Conservation (phyloP, 345 rosid genomes). For the Camelina neglecta region DNA sequence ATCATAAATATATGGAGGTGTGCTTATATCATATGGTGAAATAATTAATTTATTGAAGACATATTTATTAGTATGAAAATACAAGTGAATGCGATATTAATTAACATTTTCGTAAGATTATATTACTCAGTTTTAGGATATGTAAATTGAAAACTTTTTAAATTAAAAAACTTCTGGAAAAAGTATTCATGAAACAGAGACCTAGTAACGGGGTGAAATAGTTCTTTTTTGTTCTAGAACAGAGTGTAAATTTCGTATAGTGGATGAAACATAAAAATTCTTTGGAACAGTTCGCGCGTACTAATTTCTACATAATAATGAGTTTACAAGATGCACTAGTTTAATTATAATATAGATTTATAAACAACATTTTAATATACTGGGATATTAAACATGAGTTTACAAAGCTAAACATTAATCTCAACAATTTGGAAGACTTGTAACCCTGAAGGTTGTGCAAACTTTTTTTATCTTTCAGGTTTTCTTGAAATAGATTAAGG, state of each 20-base stretch:
- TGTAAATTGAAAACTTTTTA: not conserved
- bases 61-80: not conserved
- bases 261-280: not conserved
- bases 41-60: not conserved
- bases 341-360: constrained; percentile 15
- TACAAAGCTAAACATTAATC: constrained; percentile 39
- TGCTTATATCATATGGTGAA: not conserved
- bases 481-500: constrained; percentile 28
- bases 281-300: not conserved
- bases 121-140: not conserved
- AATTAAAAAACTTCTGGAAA: no score
- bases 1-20: not conserved
- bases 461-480: not conserved
- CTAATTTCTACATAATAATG: constrained; percentile 23
- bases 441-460: constrained; percentile 27
- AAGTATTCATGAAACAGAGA: no score
- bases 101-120: not conserved
- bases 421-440: constrained; percentile 40
- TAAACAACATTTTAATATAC: constrained; percentile 33
- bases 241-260: not conserved
- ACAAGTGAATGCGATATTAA: not conserved
- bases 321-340: constrained; percentile 23
- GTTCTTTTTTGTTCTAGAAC: no score
- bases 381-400: constrained; percentile 36
- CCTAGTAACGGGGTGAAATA: no score